Evolutionary conservation across 2,329 filamentous ascomycete species (phyloP), one percentile per base, ranked within the genome.

Genomic region (Chaetomiaceae sp.): DNA sequence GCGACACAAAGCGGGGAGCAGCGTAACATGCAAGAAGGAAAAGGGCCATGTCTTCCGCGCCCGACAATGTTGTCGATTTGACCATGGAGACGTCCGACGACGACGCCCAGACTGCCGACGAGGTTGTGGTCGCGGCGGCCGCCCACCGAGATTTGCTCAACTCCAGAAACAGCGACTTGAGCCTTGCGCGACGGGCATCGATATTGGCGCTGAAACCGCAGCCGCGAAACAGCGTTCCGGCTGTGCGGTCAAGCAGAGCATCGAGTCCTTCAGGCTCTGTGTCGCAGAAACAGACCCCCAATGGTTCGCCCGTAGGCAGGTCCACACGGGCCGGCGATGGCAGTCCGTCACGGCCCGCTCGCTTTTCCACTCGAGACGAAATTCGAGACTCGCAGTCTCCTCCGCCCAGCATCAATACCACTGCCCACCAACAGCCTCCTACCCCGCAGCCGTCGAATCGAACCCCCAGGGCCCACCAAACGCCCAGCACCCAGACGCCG

Each of bases 381-480:
- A 48, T 58, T 10, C 46, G 46, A 37, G 57, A 57, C 46, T 57
- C 57, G 13, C 57, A 57, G 20, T 58, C 57, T 14, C 57, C 57
- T 14, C 40, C 56, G 8, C 40, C 46, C 11, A 51, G 37, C 48
- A 36, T 30, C 38, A 37, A 45, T 8, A 23, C 51, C 27, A 14
- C 41, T 5, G n/a, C 32, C 41, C 49, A 46, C 33, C 45, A 40
- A 13, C 53, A n/a, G 8, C 48, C 53, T n/a, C 53, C 46, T 20
- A 52, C 58, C 45, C 60, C 57, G 33, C 50, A 55, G 18, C 34
- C 50, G 2, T 16, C 48, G 5, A 27, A n/a, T 10, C 53, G 36
- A 4, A 23, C 51, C 2, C 36, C 58, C n/a, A 42, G 34, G 37
- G 45, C 37, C 44, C 53, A 54, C 36, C 55, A 55, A 20, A 53